phyloP scores from a whole-genome alignment of 768 basidiomycete species.

The Mycena epipterygia region DNA sequence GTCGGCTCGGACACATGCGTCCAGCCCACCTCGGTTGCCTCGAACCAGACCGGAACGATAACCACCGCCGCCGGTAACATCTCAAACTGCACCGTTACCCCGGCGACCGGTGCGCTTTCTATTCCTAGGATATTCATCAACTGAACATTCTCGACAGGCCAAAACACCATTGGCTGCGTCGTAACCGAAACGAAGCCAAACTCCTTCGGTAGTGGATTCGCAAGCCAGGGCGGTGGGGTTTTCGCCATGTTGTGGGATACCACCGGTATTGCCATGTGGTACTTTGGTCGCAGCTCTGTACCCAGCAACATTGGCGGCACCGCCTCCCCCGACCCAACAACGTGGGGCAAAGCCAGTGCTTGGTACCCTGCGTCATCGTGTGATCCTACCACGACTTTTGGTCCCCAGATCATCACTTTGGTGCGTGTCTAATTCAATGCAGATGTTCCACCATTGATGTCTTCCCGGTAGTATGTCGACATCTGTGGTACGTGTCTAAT shows the following conservation, averaged over 20 bases:
- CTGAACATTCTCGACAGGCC: not conserved
- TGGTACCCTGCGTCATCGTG: slow-evolving; percentile 71
- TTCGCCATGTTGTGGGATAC: slow-evolving; percentile 70
- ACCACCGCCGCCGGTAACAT: slow-evolving; percentile 38
- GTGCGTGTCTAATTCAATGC: slow-evolving; percentile 38
- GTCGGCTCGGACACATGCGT: slow-evolving; percentile 55
- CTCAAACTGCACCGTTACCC: slow-evolving; percentile 31
- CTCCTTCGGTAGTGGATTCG: slow-evolving; percentile 42
- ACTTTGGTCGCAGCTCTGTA: slow-evolving; percentile 64
- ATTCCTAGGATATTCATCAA: no score
- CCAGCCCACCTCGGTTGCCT: slow-evolving; percentile 41
- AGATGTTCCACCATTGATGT: not conserved
- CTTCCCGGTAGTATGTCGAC: slow-evolving; percentile 28
- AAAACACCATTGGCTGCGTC: slow-evolving; percentile 45
- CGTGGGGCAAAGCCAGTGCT: slow-evolving; percentile 72
- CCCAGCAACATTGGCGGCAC: slow-evolving; percentile 67
- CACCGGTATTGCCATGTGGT: slow-evolving; percentile 57
- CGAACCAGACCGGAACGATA: slow-evolving; percentile 40
- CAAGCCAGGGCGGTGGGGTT: slow-evolving; percentile 66
- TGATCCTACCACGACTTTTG: slow-evolving; percentile 69
- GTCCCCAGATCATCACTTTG: slow-evolving; percentile 68
- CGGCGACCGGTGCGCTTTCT: slow-evolving; percentile 21
- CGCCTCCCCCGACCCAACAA: slow-evolving; percentile 63
- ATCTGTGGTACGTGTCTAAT: slow-evolving; percentile 38
- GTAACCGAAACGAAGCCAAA: slow-evolving; percentile 46